Percentiles rank a stretch among this genome's conserved stretches.
These are phyloP conservation scores for Colletotrichum cuscutae DNA, from an alignment of 2,329 filamentous ascomycete genomes.

Conservation along the genomic window DNA sequence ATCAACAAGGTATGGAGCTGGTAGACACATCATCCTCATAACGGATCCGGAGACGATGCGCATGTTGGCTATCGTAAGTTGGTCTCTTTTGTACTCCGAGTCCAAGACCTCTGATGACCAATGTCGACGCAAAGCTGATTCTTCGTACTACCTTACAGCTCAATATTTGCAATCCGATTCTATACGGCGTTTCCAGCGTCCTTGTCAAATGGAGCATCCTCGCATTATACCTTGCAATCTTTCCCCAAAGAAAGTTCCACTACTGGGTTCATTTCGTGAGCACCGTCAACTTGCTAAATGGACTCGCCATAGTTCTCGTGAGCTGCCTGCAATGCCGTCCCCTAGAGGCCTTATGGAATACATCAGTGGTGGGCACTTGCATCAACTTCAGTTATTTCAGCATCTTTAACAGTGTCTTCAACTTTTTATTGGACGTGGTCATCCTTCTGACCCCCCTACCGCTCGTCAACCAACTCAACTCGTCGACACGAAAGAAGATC, in stretches of 20 bases:
- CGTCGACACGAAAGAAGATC: constrained; percentile 6
- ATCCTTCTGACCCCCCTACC: constrained; percentile 15
- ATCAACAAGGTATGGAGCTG: constrained; percentile 24
- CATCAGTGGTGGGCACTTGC: not conserved
- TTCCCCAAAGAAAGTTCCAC: constrained; percentile 14
- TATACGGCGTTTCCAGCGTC: constrained; percentile 14
- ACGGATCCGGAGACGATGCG: constrained; percentile 20
- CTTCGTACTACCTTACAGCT: not conserved
- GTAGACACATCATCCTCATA: constrained; percentile 21
- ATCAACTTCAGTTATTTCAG: constrained; percentile 26
- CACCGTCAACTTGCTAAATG: constrained; percentile 16
- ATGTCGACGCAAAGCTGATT: not conserved
- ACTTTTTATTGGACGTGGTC: constrained; percentile 14
- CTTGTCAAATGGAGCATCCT: constrained; percentile 27
- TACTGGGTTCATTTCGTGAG: constrained; percentile 19
- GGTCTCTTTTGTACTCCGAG: not conserved
- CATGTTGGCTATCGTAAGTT: constrained; percentile 27
- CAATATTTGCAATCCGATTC: constrained; percentile 23
- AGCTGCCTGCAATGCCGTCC: constrained; percentile 21
- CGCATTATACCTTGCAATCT: constrained; percentile 19
- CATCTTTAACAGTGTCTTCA: constrained; percentile 23
- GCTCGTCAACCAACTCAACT: constrained; percentile 9
- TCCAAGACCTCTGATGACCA: not conserved
- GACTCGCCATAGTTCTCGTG: constrained; percentile 14
- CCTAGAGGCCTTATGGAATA: constrained; percentile 8